These are phyloP conservation scores for Ceratobasidium sp. DNA, from an alignment of 1,284 basidiomycete species.

Conservation along the genomic window DNA sequence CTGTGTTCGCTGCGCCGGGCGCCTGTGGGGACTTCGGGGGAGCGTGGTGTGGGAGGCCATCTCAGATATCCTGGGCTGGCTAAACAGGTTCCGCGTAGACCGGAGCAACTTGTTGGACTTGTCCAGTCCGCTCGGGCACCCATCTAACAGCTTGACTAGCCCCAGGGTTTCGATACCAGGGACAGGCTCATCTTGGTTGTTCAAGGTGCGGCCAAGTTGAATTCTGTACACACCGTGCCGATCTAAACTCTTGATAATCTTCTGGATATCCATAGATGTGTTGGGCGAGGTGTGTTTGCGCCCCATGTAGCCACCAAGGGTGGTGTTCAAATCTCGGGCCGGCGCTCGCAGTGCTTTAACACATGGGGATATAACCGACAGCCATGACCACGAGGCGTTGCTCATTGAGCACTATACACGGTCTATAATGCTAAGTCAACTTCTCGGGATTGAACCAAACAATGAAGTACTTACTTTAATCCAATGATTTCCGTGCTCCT, in stretches of 20 bases:
- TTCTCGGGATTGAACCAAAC: no score
- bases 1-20: neutral
- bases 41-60: neutral
- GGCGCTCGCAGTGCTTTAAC: conserved; percentile 57
- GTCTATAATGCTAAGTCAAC: no score
- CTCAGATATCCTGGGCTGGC: neutral
- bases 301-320: no score
- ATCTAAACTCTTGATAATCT: neutral
- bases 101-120: conserved; percentile 1
- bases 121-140: neutral
- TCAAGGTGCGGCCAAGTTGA: conserved; percentile 2
- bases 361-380: conserved; percentile 58
- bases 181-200: neutral
- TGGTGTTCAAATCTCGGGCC: conserved; percentile 53
- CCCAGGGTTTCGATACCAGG: neutral
- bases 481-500: conserved; percentile 62
- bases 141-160: neutral
- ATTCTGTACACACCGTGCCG: neutral
- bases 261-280: conserved; percentile 6
- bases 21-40: neutral
- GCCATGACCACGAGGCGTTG: conserved; percentile 60
- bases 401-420: conserved; percentile 58
- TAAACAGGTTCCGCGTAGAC: neutral
- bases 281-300: no score
- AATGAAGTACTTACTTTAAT: conserved; percentile 53